Conservation (phyloP, 2,329 filamentous ascomycete genomes). For the Intubia oerlemansii region DNA sequence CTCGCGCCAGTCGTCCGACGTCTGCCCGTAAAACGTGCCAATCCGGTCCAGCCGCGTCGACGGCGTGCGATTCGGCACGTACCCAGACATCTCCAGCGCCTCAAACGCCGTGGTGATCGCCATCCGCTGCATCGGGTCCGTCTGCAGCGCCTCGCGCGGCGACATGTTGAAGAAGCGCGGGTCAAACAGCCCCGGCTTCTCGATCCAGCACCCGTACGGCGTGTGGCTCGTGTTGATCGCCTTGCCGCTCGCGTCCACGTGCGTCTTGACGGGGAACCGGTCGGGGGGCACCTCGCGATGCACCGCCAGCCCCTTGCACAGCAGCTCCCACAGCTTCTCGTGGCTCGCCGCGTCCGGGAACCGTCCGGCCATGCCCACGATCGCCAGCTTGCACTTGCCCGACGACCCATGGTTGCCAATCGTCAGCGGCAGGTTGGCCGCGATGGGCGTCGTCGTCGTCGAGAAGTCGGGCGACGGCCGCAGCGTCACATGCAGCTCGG, state of each 20-base stretch:
- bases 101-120: slow-evolving; percentile 61
- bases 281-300: slow-evolving; percentile 46
- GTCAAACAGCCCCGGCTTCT: slow-evolving; percentile 58
- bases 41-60: slow-evolving; percentile 42
- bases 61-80: slow-evolving; percentile 51
- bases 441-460: slow-evolving; percentile 12
- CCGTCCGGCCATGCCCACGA: slow-evolving; percentile 63
- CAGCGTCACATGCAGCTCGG: slow-evolving; percentile 20
- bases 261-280: slow-evolving; percentile 51
- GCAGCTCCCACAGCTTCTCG: slow-evolving; percentile 54
- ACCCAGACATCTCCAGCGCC: slow-evolving; percentile 62
- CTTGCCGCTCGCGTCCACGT: slow-evolving; percentile 52
- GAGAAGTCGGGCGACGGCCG: slow-evolving; percentile 15
- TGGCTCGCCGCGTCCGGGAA: slow-evolving; percentile 53
- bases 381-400: slow-evolving; percentile 50
- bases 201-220: slow-evolving; percentile 53
- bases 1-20: slow-evolving; percentile 58
- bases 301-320: slow-evolving; percentile 55
- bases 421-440: slow-evolving; percentile 9
- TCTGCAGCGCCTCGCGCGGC: slow-evolving; percentile 54
- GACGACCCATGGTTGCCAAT: slow-evolving; percentile 25
- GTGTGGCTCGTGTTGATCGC: slow-evolving; percentile 57
- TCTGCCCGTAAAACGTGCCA: slow-evolving; percentile 55
- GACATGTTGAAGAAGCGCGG: slow-evolving; percentile 76
- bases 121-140: slow-evolving; percentile 62